Base-by-base conservation (phyloP, 805 yeast genomes). In the Yamadazyma insecticola region DNA sequence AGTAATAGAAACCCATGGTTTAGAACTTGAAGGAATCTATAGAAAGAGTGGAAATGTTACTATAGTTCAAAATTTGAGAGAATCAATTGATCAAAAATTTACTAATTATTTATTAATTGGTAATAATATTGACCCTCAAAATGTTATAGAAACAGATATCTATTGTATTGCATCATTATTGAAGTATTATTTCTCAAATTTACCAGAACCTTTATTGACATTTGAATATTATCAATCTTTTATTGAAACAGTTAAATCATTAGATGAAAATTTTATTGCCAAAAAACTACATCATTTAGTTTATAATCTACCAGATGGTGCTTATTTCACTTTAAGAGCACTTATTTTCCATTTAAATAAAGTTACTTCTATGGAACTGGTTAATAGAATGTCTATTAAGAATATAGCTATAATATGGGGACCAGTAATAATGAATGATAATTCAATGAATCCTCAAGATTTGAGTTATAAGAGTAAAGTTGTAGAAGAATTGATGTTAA, bases 371-470 rank as follows among this genome's bases (percentile, higher is more conserved):
- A 67, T 77, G 34, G 80, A 78, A 47, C 67, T 68, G 13, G 45
- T 58, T 21, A 87, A 88, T 52, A 72, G 92, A 51, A 92, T 92
- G 98, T 78, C 78, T 28, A 69, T 79, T 36, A 80, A 81, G 48
- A 81, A 83, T 37, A 57, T 92, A 46, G 85, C 95, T 28, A 85
- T 86, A 23, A 88, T 90, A 22, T 92, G 98, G 98, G 96, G 97
- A 0, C 95, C 96, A 13, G 84, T 85, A 2, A 60, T 92, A 31
- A 70, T 92, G 53, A 76, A 78, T 28, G 83, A 76, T 45, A 76
- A 74, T 35, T 72, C 74, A 15, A 64, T 71, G 49, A 80, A 77
- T 37, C 74, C 77, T 3, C 84, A 79, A 41, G 96, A 78, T 48
- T 75, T 84, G 63, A 80, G 81, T 33, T 76, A 72, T 43, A 86